Evolutionary conservation across 306 rosid species (phyloP).

Genomic region (Vachellia collinsii): DNA sequence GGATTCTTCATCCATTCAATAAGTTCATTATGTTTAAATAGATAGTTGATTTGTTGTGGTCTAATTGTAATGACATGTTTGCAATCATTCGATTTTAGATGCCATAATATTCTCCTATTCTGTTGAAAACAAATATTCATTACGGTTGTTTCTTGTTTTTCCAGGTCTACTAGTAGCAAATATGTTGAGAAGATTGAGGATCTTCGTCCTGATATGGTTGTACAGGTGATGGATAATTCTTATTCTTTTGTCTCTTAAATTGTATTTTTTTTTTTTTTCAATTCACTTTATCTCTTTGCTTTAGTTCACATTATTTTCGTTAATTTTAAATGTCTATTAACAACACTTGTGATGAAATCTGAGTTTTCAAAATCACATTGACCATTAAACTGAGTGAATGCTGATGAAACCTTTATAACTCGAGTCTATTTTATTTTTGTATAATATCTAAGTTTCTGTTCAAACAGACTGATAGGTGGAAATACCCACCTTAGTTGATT

Average conservation of each 20-base stretch:
- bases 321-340: background rate
- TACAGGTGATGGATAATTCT: conserved; percentile 56
- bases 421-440: background rate
- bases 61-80: background rate
- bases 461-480: background rate
- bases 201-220: conserved; percentile 67
- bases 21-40: background rate
- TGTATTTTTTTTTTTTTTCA: conserved; percentile 8
- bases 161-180: conserved; percentile 49
- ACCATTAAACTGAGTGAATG: background rate
- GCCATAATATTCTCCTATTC: background rate
- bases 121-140: conserved; percentile 1
- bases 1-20: background rate
- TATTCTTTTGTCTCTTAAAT: conserved; percentile 10
- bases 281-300: background rate
- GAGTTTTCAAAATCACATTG: background rate
- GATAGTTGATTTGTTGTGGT: background rate
- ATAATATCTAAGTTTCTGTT: background rate
- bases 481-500: background rate
- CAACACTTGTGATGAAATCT: background rate
- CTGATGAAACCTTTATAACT: background rate
- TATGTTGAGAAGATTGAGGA: conserved; percentile 65
- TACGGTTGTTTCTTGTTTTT: conserved; percentile 20
- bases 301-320: background rate
- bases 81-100: background rate